Evolutionary conservation across 805 yeast species (phyloP).

Genomic region (Metschnikowia anglica): DNA sequence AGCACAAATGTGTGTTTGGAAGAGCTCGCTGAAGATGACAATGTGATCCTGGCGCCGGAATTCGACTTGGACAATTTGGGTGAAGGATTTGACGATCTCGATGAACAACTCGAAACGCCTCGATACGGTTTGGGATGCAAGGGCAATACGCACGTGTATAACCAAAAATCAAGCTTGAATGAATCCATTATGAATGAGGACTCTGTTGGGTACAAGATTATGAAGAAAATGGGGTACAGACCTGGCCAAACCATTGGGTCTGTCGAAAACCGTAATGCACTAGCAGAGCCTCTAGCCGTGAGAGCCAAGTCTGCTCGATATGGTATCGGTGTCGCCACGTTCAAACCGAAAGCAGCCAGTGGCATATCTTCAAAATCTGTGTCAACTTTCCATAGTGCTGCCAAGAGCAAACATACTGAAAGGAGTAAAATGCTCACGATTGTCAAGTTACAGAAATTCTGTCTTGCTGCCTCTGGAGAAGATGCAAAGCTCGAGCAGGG

Average conservation of each 20-base stretch:
- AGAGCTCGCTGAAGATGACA: neutral
- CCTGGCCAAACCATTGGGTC: slow-evolving; percentile 48
- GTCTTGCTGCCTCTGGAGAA: slow-evolving; percentile 45
- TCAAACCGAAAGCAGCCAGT: slow-evolving; percentile 3
- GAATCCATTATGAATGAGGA: slow-evolving; percentile 15
- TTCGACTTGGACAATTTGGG: neutral
- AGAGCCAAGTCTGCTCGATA: slow-evolving; percentile 18
- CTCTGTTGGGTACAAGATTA: slow-evolving; percentile 46
- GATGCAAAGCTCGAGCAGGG: slow-evolving; percentile 25
- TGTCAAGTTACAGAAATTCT: slow-evolving; percentile 37
- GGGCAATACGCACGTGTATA: neutral
- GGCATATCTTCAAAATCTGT: slow-evolving; percentile 2
- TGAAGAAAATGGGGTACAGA: slow-evolving; percentile 60
- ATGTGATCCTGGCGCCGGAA: no score
- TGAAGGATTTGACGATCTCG: neutral
- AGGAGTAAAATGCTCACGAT: slow-evolving; percentile 13
- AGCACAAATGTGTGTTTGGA: neutral
- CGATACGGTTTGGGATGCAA: slow-evolving; percentile 5
- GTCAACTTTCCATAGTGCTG: neutral
- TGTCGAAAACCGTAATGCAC: slow-evolving; percentile 18
- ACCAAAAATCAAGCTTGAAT: slow-evolving; percentile 8
- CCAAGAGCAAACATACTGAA: slow-evolving; percentile 5
- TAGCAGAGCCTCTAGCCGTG: slow-evolving; percentile 33
- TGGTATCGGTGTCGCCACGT: slow-evolving; percentile 25
- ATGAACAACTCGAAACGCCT: neutral